Evolutionary conservation across 345 rosid genomes (phyloP).

Genomic region (Populus pruinosa): DNA sequence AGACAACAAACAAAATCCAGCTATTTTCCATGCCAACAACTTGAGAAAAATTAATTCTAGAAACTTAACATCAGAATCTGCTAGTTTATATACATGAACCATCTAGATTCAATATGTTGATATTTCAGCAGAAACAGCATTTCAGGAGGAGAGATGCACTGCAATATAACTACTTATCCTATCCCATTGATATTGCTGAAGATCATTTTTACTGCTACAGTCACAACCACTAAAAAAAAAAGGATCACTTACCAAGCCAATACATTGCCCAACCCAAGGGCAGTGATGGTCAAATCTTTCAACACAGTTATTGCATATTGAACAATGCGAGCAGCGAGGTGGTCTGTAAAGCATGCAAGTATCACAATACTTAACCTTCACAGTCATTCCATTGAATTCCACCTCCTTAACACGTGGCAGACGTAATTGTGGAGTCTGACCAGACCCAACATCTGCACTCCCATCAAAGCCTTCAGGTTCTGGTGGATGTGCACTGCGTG

Average conservation of each 20-base stretch:
- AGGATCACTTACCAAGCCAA: conserved; percentile 29
- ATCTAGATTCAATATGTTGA: neutral
- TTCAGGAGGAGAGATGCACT: neutral
- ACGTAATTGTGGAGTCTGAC: conserved; percentile 35
- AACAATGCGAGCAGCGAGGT: conserved; percentile 39
- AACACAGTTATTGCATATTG: conserved; percentile 36
- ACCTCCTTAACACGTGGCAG: conserved; percentile 34
- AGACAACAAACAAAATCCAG: neutral
- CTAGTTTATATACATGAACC: neutral
- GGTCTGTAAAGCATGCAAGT: conserved; percentile 40
- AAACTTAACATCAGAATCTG: neutral
- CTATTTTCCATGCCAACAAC: neutral
- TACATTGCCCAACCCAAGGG: conserved; percentile 40
- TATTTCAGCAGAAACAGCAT: neutral
- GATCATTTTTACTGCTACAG: neutral
- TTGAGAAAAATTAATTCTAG: neutral
- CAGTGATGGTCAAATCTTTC: conserved; percentile 39
- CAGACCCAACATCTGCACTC: conserved; percentile 25
- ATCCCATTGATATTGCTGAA: neutral
- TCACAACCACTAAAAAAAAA: neutral
- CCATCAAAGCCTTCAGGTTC: conserved; percentile 36
- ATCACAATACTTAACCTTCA: conserved; percentile 33
- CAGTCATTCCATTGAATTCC: conserved; percentile 22
- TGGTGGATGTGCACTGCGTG: conserved; percentile 35
- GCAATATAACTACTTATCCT: neutral